These are phyloP conservation scores for Talaromyces trachyspermus DNA, from an alignment of 495 filamentous ascomycete species.

Conservation along the genomic window DNA sequence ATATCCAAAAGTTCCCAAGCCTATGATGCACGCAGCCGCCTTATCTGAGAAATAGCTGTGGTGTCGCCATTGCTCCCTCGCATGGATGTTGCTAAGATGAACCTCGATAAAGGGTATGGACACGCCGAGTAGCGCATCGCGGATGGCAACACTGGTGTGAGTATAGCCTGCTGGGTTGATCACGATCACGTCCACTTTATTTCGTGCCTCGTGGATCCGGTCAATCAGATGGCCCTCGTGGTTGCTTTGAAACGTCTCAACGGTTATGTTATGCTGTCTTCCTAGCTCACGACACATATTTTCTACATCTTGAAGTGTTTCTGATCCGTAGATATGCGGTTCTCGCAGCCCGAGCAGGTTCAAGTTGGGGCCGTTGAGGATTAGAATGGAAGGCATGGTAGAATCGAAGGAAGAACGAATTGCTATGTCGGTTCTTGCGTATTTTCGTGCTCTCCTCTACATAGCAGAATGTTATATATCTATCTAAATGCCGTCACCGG, in stretches of 20 bases:
- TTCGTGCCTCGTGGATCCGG: constrained; percentile 36
- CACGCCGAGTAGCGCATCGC: constrained; percentile 52
- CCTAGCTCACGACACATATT: constrained; percentile 26
- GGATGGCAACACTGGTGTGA: constrained; percentile 50
- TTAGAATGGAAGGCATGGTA: constrained; percentile 40
- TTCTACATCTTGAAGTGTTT: constrained; percentile 48
- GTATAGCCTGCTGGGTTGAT: constrained; percentile 56
- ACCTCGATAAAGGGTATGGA: constrained; percentile 57
- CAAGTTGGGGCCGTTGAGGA: constrained; percentile 62
- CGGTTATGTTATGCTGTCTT: constrained; percentile 16
- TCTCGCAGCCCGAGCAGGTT: constrained; percentile 60
- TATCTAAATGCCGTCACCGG: too few species aligned
- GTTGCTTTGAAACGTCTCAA: constrained; percentile 47
- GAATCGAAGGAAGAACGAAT: neutral
- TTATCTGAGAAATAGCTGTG: constrained; percentile 55
- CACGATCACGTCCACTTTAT: constrained; percentile 40
- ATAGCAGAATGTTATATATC: neutral
- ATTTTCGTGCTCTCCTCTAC: neutral
- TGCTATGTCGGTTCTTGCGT: neutral
- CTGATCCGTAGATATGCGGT: constrained; percentile 50
- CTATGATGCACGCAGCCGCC: constrained; percentile 50
- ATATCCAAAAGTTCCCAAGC: constrained; percentile 53
- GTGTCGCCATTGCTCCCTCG: constrained; percentile 44
- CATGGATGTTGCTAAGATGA: constrained; percentile 52
- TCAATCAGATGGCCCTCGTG: constrained; percentile 49